phyloP scores from a whole-genome alignment of 495 filamentous ascomycete species.

The Penicillium argentinense region DNA sequence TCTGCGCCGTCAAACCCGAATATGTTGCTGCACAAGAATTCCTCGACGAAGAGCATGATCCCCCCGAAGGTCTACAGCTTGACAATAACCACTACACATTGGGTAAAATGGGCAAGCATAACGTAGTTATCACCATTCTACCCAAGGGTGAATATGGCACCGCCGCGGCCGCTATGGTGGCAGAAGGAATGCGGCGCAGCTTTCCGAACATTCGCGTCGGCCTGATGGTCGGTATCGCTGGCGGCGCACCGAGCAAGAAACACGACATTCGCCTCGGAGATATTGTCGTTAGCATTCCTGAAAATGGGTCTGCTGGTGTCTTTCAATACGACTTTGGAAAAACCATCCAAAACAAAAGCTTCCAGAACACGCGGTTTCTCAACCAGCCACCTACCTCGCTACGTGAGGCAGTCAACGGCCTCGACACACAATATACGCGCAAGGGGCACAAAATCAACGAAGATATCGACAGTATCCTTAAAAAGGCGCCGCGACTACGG shows the following conservation, averaged over 20 bases:
- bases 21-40: background rate
- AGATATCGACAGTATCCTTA: background rate
- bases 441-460: slow-evolving; percentile 19
- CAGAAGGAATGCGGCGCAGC: slow-evolving; percentile 25
- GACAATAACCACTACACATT: slow-evolving; percentile 40
- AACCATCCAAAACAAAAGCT: background rate
- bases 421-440: slow-evolving; percentile 1
- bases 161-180: slow-evolving; percentile 22
- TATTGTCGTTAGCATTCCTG: slow-evolving; percentile 15
- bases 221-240: slow-evolving; percentile 29
- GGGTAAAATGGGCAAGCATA: slow-evolving; percentile 35
- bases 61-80: background rate
- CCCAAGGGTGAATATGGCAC: slow-evolving; percentile 23
- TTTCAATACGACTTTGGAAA: slow-evolving; percentile 24
- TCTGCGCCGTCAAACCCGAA: background rate
- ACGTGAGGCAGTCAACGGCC: slow-evolving; percentile 17
- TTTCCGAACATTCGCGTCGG: slow-evolving; percentile 4
- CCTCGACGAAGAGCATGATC: background rate
- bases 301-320: slow-evolving; percentile 3
- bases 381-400: slow-evolving; percentile 21
- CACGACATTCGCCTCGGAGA: slow-evolving; percentile 29
- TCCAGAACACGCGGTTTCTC: slow-evolving; percentile 9
- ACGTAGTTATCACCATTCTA: slow-evolving; percentile 26
- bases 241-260: slow-evolving; percentile 15
- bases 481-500: slow-evolving; percentile 3